Base-by-base conservation (phyloP, 306 rosid species). In the Gleditsia sinensis region DNA sequence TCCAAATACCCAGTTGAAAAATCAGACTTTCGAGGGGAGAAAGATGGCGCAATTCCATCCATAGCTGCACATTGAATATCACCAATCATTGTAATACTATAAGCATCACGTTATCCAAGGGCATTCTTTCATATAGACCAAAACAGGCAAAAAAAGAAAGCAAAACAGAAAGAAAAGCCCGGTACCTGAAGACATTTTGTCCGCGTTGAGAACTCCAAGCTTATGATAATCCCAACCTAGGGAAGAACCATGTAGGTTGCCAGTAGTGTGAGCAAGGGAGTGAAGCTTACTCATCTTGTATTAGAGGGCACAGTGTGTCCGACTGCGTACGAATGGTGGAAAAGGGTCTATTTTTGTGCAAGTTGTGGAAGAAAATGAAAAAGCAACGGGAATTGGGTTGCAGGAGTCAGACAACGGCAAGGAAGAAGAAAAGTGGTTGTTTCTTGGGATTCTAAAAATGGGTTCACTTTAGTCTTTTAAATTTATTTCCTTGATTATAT, bases 381-480 rank as follows among this genome's bases (percentile, higher is more conserved):
- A 65, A 51, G 74, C 17, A 60, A 9, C 28, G 59, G 53, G 72
- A 79, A 67, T 62, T 61, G 59, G 65, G 78, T 64, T 49, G 78
- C 7, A 64, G 78, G 67, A 78, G 71, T 53, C 98, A 78, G 97
- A 91, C 98, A 94, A 91, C 96, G 48, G 87, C 86, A 71, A 67
- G 83, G 78, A 71, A 39, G 69, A 81, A 71, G 84, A 63, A 82
- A 80, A 81, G 80, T 33, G 78, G 70, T 64, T 73, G 77, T 71
- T 71, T 78, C 74, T 94, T 65, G 98, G 98, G 97, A 94, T 94
- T 86, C 97, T 84, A 78, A 74, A 91, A 88, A 86, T 88, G 72
- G 75, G 62, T 53, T 53, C 42, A 51, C 95, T 82, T 85, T 84
- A 77, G 30, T 64, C 56, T 72, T 60, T 81, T 27, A 64, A 80